Base-by-base conservation (phyloP, 1,284 basidiomycete genomes). In the Puccinia sorghi region DNA sequence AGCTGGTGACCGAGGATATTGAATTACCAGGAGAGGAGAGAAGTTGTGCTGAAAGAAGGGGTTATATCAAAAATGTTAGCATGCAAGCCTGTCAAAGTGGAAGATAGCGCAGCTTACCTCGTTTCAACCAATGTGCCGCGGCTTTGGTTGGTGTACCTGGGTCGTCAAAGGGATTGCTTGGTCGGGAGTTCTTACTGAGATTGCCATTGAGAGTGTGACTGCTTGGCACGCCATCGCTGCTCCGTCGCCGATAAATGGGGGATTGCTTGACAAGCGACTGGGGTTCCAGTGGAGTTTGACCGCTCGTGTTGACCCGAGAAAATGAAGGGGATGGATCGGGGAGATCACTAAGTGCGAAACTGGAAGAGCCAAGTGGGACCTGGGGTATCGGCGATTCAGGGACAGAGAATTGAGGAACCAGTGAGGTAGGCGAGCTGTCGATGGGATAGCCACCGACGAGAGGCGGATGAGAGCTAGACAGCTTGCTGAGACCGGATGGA, bases 61-160 rank as follows among this genome's bases (percentile, higher is more conserved):
- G 12, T 39, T 0, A 46, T n/a, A 72, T 61, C 11, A 59, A 8
- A 72, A 22, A 22, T 71, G 69, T 71, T 56, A 71, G 27, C 9
- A 48, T 25, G 8, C 25, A 15, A 5, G 17, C 25, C 13, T 25
- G 25, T 27, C 3, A 57, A 27, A 5, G 15, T 2, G 9, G 54
- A 57, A 12, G 27, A 57, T 37, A 61, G 54, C 20, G 32, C 22
- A 39, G 52, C 64, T 59, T 63, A 52, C 76, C 67, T 61, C 76
- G 37, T 69, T 71, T 71, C n/a, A 78, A 57, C 66, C 66, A 78
- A 22, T 37, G 15, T 22, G 74, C 22, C 20, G 74, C 50, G 48
- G 46, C 57, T 78, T 71, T 78, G 56, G 76, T 78, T 12, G 76
- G 76, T 9, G 76, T 78, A 27, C 76, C 76, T 20, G 76, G 67